A percentile compares a stretch with the other conserved stretches of the same genome.
Evolutionary conservation across 2,329 filamentous ascomycete genomes (phyloP).

Genomic region (Aspergillus intermedius): DNA sequence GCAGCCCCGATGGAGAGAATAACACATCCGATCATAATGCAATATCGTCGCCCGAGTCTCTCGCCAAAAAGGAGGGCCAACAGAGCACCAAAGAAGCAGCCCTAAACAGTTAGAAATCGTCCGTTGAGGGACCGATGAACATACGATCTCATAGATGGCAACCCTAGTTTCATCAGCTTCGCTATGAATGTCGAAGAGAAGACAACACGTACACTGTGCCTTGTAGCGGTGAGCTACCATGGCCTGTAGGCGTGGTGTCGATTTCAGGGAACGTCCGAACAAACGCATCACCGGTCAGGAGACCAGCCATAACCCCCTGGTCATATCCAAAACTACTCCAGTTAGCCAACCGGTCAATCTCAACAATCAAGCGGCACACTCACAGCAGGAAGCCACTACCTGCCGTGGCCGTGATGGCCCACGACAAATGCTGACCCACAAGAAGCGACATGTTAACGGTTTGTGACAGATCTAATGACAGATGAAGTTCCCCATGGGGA

Average conservation of each 20-base stretch:
- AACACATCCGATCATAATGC: conserved; percentile 39
- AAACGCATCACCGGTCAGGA: conserved; percentile 25
- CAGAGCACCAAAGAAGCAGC: conserved; percentile 52
- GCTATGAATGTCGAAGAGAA: not conserved
- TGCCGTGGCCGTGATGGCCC: conserved; percentile 39
- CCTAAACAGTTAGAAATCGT: conserved; percentile 20
- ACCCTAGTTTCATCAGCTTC: conserved; percentile 16
- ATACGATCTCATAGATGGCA: conserved; percentile 40
- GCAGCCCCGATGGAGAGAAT: conserved; percentile 25
- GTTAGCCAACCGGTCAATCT: conserved; percentile 2
- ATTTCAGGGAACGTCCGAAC: conserved; percentile 21
- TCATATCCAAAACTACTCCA: conserved; percentile 28
- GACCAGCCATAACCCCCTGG: conserved; percentile 34
- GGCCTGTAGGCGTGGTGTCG: conserved; percentile 24
- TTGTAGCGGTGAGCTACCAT: conserved; percentile 40
- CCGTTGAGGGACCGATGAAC: conserved; percentile 1
- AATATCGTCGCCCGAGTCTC: conserved; percentile 42
- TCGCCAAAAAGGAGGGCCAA: conserved; percentile 42
- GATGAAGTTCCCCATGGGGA: not conserved
- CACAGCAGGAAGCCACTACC: conserved; percentile 35
- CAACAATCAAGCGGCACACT: conserved; percentile 23
- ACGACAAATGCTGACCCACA: conserved; percentile 29
- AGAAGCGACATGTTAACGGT: conserved; percentile 18
- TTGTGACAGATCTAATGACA: not conserved
- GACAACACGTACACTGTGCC: conserved; percentile 32